Evolutionary conservation across 768 basidiomycete genomes (phyloP), one percentile per base, ranked within the genome.

Genomic region (Symmetrospora coprosmae): DNA sequence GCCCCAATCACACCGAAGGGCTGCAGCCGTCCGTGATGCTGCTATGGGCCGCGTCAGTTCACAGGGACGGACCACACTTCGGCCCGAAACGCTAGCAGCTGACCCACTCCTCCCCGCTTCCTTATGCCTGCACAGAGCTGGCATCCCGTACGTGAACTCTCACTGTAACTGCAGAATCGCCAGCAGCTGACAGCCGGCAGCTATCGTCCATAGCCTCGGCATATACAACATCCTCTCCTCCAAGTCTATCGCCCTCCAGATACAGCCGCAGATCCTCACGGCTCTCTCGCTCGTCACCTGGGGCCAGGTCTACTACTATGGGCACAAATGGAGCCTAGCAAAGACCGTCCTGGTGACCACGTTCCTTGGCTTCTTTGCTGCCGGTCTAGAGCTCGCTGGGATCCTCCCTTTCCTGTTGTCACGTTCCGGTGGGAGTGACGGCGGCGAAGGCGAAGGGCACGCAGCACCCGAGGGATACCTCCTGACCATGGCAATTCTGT

Each of bases 201-300:
- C n/a, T n/a, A n/a, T n/a, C n/a, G n/a, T n/a, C n/a, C n/a, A n/a
- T n/a, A n/a, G n/a, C n/a, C 31, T 61, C 17, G 49, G 49, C 23
- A 39, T 50, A 27, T 52, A 51, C 50, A 51, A 51, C 60, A 61
- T 61, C 48, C 17, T 30, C 16, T 35, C 19, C 2, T 4, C 39
- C n/a, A 31, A 55, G 64, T 9, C 63, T 66, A 59, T 73, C 71
- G n/a, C 71, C 68, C 2, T 70, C 66, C 61, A 72, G 68, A 1
- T 71, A 71, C 11, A 70, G 66, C 61, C 72, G 69, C 61, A 73
- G 45, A 48, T 69, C 69, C 41, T 61, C 33, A 46, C 49, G 7
- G 33, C 28, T 28, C 30, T 61, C 34, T 51, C 60, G 2, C 45
- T 61, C 21, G 27, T 61, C 35, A 61, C 60, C 23, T 51, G 49